phyloP scores from a whole-genome alignment of 495 filamentous ascomycete genomes.

The Chaetomium cochliodes region DNA sequence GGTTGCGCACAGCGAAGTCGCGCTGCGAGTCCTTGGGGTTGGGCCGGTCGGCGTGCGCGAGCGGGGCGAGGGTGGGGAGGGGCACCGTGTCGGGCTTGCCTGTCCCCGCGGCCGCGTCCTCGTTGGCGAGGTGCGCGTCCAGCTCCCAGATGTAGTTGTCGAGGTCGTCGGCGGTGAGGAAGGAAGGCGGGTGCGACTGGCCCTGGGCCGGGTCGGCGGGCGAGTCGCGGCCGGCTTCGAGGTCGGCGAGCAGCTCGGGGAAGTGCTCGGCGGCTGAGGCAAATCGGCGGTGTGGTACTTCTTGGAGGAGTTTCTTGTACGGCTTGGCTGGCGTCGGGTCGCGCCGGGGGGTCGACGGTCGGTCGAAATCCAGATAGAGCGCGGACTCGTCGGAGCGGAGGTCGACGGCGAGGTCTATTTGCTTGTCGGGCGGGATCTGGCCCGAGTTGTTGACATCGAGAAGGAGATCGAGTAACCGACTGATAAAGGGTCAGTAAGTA shows the following conservation, averaged over 20 bases:
- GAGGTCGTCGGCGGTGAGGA: slow-evolving; percentile 73
- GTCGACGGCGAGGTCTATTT: slow-evolving; percentile 59
- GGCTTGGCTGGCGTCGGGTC: slow-evolving; percentile 37
- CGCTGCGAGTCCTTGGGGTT: slow-evolving; percentile 33
- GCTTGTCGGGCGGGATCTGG: slow-evolving; percentile 70
- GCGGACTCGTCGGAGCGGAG: slow-evolving; percentile 55
- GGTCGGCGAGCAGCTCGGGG: slow-evolving; percentile 43
- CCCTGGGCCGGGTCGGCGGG: slow-evolving; percentile 40
- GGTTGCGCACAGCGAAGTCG: slow-evolving; percentile 71
- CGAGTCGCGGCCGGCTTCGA: slow-evolving; percentile 40
- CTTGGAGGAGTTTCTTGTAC: slow-evolving; percentile 40
- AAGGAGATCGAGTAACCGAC: slow-evolving; percentile 77
- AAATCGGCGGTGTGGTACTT: slow-evolving; percentile 44
- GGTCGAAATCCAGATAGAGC: slow-evolving; percentile 37
- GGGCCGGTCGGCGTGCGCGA: slow-evolving; percentile 30
- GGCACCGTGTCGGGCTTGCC: slow-evolving; percentile 9
- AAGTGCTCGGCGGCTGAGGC: slow-evolving; percentile 40
- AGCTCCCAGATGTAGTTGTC: slow-evolving; percentile 73
- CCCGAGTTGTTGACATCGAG: slow-evolving; percentile 79
- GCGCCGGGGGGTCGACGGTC: slow-evolving; percentile 27
- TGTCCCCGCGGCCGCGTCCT: slow-evolving; percentile 11
- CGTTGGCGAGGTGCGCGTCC: slow-evolving; percentile 62
- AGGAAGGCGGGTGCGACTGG: slow-evolving; percentile 48
- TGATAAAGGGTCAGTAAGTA: slow-evolving; percentile 32
- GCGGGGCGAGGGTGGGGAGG: slow-evolving; percentile 44